Conservation (phyloP, 1,139 yeast species). For the Scheffersomyces segobiensis region DNA sequence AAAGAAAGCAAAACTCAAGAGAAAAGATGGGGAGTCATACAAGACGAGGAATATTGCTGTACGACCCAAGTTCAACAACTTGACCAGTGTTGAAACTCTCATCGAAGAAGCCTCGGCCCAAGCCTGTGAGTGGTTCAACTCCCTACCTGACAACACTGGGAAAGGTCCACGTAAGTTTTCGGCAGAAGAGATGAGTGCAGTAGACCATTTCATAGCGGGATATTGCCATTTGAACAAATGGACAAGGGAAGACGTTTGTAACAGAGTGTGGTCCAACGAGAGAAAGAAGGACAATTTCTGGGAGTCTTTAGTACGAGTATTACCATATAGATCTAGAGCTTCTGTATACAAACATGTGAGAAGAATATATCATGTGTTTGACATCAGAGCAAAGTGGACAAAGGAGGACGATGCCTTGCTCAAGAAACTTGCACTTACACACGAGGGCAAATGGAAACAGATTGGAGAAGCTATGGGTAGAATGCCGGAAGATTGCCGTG, state of each 20-base stretch:
- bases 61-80: constrained; percentile 26
- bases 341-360: constrained; percentile 90
- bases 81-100: constrained; percentile 33
- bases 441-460: constrained; percentile 82
- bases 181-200: constrained; percentile 63
- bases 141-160: constrained; percentile 25
- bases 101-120: constrained; percentile 38
- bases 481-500: constrained; percentile 98
- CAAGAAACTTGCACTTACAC: constrained; percentile 59
- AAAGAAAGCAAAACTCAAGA: constrained; percentile 9
- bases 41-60: constrained; percentile 2
- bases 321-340: constrained; percentile 84
- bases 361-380: constrained; percentile 83
- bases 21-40: constrained; percentile 7
- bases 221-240: constrained; percentile 64
- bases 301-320: constrained; percentile 74
- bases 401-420: constrained; percentile 72
- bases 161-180: constrained; percentile 53
- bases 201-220: constrained; percentile 70
- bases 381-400: constrained; percentile 87
- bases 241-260: constrained; percentile 68
- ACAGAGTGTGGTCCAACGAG: constrained; percentile 84
- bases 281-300: constrained; percentile 86
- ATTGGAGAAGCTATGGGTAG: constrained; percentile 79
- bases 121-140: constrained; percentile 40